Conservation (phyloP, 352 stramenopile genomes). For the Phytophthora brassicae region DNA sequence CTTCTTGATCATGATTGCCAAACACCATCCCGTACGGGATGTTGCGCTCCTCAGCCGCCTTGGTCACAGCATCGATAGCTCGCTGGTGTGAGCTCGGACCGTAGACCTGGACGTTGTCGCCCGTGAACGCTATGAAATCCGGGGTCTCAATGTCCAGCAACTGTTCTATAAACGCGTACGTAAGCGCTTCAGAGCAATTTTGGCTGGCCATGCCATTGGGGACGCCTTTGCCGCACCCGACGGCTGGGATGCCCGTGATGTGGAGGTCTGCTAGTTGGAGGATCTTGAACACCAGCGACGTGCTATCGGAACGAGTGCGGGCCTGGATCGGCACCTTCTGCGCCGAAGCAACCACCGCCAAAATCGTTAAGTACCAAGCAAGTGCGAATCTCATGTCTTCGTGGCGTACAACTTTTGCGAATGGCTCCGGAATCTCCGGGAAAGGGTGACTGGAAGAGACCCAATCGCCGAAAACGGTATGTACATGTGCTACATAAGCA, state of each 20-base stretch:
- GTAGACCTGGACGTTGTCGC: slow-evolving; percentile 54
- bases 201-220: slow-evolving; percentile 27
- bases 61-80: slow-evolving; percentile 42
- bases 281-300: slow-evolving; percentile 51
- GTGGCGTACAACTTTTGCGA: slow-evolving; percentile 18
- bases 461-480: slow-evolving; percentile 4
- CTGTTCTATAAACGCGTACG: slow-evolving; percentile 44
- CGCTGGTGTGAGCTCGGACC: slow-evolving; percentile 27
- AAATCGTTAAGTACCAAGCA: neutral
- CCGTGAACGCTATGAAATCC: slow-evolving; percentile 59
- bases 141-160: slow-evolving; percentile 53
- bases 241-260: slow-evolving; percentile 43
- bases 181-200: slow-evolving; percentile 50
- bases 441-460: slow-evolving; percentile 3
- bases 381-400: slow-evolving; percentile 14
- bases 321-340: slow-evolving; percentile 24
- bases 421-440: slow-evolving; percentile 19
- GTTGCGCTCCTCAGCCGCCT: slow-evolving; percentile 35
- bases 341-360: neutral
- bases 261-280: slow-evolving; percentile 62
- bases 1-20: slow-evolving; percentile 64
- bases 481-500: neutral
- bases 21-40: slow-evolving; percentile 64
- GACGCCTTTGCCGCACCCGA: slow-evolving; percentile 26
- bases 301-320: slow-evolving; percentile 21